Evolutionary conservation across 2,329 filamentous ascomycete genomes (phyloP).

Genomic region (Hymenoscyphus infarciens): DNA sequence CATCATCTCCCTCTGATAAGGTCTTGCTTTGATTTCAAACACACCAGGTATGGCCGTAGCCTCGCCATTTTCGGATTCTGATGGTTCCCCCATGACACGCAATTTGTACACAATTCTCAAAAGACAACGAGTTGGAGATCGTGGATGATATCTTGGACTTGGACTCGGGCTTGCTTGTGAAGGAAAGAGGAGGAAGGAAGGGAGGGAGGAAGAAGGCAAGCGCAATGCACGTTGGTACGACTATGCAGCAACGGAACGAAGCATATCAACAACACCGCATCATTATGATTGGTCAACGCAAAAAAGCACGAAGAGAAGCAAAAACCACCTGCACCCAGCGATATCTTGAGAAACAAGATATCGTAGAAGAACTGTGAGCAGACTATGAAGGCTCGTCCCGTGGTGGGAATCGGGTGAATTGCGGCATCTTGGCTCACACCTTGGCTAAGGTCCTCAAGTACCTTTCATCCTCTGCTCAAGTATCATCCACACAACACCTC

Average conservation of each 20-base stretch:
- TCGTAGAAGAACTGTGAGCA: too few relatives aligned
- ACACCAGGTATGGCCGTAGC: constrained; percentile 4
- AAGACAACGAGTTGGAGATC: background rate
- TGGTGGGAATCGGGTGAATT: background rate
- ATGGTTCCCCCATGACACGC: constrained; percentile 1
- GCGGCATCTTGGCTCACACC: background rate
- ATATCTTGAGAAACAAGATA: too few relatives aligned
- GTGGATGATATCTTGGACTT: background rate
- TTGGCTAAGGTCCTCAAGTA: background rate
- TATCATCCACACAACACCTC: background rate
- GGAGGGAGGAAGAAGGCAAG: too few relatives aligned
- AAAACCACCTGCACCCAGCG: too few relatives aligned
- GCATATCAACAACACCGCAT: too few relatives aligned
- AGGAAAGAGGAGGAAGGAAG: background rate
- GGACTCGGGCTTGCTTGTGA: background rate
- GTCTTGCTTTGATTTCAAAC: constrained; percentile 26
- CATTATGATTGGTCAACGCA: too few relatives aligned
- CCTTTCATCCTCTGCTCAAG: too few relatives aligned
- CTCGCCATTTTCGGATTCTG: constrained; percentile 12
- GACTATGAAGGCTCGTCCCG: background rate
- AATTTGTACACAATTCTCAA: background rate
- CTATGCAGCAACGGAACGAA: too few relatives aligned
- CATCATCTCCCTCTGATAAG: constrained; percentile 74
- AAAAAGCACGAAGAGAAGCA: too few relatives aligned
- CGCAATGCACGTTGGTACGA: too few relatives aligned